phyloP scores from a whole-genome alignment of 2,329 filamentous ascomycete genomes.

The Acrodontium crateriforme region DNA sequence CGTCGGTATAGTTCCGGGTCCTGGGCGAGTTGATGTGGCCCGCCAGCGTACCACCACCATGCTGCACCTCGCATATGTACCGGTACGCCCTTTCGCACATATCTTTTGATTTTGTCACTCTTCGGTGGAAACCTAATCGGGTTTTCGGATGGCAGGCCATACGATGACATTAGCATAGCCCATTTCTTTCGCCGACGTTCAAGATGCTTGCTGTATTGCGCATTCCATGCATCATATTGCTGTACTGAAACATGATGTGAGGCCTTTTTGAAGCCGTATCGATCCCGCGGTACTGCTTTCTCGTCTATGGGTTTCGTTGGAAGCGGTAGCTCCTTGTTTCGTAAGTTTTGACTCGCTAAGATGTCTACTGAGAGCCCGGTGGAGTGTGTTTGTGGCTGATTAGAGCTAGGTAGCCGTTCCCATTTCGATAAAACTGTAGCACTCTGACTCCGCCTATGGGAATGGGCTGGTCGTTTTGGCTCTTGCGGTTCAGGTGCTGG shows the following conservation, averaged over 20 bases:
- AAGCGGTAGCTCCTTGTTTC: background rate
- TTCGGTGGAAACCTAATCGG: slow-evolving; percentile 69
- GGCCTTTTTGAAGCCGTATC: slow-evolving; percentile 84
- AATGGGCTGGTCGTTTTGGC: slow-evolving; percentile 6
- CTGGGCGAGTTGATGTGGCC: slow-evolving; percentile 62
- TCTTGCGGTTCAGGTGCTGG: slow-evolving; percentile 2
- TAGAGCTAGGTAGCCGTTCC: slow-evolving; percentile 6
- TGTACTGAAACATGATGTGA: slow-evolving; percentile 63
- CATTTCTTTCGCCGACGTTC: slow-evolving; percentile 68
- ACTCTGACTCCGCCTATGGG: slow-evolving; percentile 20
- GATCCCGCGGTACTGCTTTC: slow-evolving; percentile 44
- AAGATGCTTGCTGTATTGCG: slow-evolving; percentile 60
- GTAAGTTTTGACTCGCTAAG: too few species aligned
- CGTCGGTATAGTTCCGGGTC: slow-evolving; percentile 64
- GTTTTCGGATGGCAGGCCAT: slow-evolving; percentile 54
- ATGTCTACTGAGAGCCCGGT: too few species aligned
- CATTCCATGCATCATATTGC: slow-evolving; percentile 73
- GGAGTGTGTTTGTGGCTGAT: slow-evolving; percentile 6
- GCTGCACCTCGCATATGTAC: slow-evolving; percentile 89
- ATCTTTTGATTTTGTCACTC: slow-evolving; percentile 73
- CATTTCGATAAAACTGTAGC: slow-evolving; percentile 17
- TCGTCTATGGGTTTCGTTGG: slow-evolving; percentile 1
- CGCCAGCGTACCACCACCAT: slow-evolving; percentile 93
- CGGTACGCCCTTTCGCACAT: slow-evolving; percentile 84
- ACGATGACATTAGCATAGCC: slow-evolving; percentile 62